A percentile compares a stretch with the other conserved stretches of the same genome.
phyloP scores from a whole-genome alignment of 495 filamentous ascomycete species.

The Pyrenopolyporus hunteri region DNA sequence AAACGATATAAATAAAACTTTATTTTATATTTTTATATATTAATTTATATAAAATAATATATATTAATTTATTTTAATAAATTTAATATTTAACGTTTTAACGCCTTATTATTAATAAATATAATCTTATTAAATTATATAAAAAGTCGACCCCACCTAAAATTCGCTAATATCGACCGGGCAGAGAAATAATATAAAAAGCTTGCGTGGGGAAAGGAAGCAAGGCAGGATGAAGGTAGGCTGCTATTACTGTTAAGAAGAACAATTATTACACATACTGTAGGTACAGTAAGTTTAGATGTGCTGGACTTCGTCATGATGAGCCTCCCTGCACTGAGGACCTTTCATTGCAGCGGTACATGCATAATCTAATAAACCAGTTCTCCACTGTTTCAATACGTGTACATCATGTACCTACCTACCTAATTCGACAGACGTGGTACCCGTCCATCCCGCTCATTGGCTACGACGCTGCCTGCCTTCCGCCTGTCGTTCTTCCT shows the following conservation, averaged over 20 bases:
- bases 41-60: too few relatives aligned
- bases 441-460: slow-evolving; percentile 16
- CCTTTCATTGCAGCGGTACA: neutral
- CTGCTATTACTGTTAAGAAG: neutral
- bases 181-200: slow-evolving; percentile 15
- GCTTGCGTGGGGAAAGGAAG: slow-evolving; percentile 19
- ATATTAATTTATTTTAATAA: too few relatives aligned
- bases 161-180: slow-evolving; percentile 20
- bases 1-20: too few relatives aligned
- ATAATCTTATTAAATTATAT: too few relatives aligned
- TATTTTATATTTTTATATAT: too few relatives aligned
- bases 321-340: neutral
- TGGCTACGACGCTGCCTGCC: slow-evolving; percentile 20
- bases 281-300: slow-evolving; percentile 25
- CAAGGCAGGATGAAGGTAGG: slow-evolving; percentile 2
- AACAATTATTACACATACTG: slow-evolving; percentile 5
- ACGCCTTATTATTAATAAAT: too few relatives aligned
- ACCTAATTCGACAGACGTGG: slow-evolving; percentile 28
- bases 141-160: slow-evolving; percentile 33
- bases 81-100: too few relatives aligned
- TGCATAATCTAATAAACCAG: slow-evolving; percentile 14
- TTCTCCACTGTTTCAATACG: slow-evolving; percentile 32
- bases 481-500: slow-evolving; percentile 10
- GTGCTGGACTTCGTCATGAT: slow-evolving; percentile 11
- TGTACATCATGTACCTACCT: slow-evolving; percentile 37